These are phyloP conservation scores for Arthroderma uncinatum DNA, from an alignment of 2,329 filamentous ascomycete genomes.

Conservation along the genomic window DNA sequence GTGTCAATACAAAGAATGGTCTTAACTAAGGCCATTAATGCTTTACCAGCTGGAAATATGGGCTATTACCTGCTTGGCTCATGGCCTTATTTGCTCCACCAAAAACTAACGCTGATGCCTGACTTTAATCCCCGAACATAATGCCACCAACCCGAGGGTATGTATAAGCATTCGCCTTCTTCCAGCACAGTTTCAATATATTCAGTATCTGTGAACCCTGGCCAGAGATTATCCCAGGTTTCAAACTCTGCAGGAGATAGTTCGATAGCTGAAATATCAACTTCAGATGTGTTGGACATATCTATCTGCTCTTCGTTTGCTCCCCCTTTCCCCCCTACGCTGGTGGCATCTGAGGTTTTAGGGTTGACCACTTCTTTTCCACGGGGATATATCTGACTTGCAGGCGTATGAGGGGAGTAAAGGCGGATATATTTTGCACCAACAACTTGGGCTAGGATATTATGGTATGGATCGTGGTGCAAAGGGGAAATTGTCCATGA, in stretches of 20 bases:
- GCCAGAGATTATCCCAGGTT: slow-evolving; percentile 38
- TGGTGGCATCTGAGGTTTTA: not conserved
- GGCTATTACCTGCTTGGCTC: too few relatives aligned
- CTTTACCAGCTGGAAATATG: too few relatives aligned
- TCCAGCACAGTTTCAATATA: slow-evolving; percentile 67
- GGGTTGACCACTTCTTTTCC: slow-evolving; percentile 27
- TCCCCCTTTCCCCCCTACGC: slow-evolving; percentile 5
- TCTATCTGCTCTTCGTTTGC: slow-evolving; percentile 57
- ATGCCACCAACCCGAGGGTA: slow-evolving; percentile 96
- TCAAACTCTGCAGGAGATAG: slow-evolving; percentile 36
- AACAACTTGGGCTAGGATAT: slow-evolving; percentile 79
- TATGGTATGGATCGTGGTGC: slow-evolving; percentile 90
- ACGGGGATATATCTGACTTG: slow-evolving; percentile 31
- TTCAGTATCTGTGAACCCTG: slow-evolving; percentile 47
- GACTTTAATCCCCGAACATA: slow-evolving; percentile 77
- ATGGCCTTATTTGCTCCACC: slow-evolving; percentile 58
- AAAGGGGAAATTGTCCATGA: slow-evolving; percentile 78
- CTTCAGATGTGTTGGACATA: slow-evolving; percentile 78
- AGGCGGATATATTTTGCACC: slow-evolving; percentile 86
- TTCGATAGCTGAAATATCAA: slow-evolving; percentile 65
- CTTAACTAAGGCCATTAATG: too few relatives aligned
- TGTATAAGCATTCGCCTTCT: slow-evolving; percentile 75
- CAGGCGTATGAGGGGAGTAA: slow-evolving; percentile 57
- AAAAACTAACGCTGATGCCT: slow-evolving; percentile 93
- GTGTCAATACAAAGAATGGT: too few relatives aligned